These are phyloP conservation scores for Spizellomyces punctatus DNA, from an alignment of 192 early-diverging fungal genomes.

Conservation along the genomic window DNA sequence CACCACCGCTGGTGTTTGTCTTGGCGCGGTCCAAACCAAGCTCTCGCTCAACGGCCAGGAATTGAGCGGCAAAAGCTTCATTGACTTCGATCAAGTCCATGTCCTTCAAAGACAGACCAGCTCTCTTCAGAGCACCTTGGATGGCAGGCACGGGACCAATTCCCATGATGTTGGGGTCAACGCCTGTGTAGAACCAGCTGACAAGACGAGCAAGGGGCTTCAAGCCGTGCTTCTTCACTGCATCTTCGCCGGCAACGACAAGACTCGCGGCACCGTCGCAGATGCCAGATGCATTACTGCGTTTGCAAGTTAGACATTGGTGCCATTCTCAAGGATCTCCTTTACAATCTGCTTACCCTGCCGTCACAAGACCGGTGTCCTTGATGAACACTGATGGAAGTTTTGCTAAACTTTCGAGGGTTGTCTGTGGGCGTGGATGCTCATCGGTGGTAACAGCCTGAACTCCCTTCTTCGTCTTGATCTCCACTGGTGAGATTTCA, in stretches of 20 bases:
- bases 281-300: slow-evolving; percentile 89
- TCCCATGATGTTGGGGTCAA: slow-evolving; percentile 95
- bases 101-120: slow-evolving; percentile 75
- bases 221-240: slow-evolving; percentile 77
- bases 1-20: slow-evolving; percentile 89
- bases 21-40: slow-evolving; percentile 77
- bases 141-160: slow-evolving; percentile 95
- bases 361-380: slow-evolving; percentile 83
- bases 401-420: slow-evolving; percentile 75
- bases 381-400: slow-evolving; percentile 88
- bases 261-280: slow-evolving; percentile 90
- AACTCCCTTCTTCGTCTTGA: slow-evolving; percentile 76
- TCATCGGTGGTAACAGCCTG: slow-evolving; percentile 81
- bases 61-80: slow-evolving; percentile 97
- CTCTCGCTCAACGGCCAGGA: slow-evolving; percentile 86
- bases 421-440: slow-evolving; percentile 86
- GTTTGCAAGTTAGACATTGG: background rate
- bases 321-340: background rate
- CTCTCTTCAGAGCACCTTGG: slow-evolving; percentile 77
- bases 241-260: slow-evolving; percentile 83
- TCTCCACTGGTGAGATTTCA: slow-evolving; percentile 83
- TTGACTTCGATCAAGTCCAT: slow-evolving; percentile 96
- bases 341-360: slow-evolving; percentile 58
- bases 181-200: slow-evolving; percentile 80
- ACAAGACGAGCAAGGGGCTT: slow-evolving; percentile 86